Base-by-base conservation (phyloP, 1,284 basidiomycete genomes). In the Volvariella surrecta region DNA sequence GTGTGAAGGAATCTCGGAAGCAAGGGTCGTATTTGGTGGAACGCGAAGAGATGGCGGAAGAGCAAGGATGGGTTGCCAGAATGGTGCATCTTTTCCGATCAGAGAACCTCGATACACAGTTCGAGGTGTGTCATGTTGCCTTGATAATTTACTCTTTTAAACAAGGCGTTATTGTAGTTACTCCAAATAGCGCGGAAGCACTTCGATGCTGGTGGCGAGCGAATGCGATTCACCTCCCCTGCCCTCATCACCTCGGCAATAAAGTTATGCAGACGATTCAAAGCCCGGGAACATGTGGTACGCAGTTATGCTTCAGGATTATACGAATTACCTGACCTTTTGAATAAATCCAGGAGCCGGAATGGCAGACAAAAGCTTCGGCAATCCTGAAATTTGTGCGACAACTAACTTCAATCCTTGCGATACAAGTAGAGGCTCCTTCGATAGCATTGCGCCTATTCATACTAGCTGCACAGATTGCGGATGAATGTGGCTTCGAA, bases 1-100 rank as follows among this genome's bases (percentile, higher is more conserved):
- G 64, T 18, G 52, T 58, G 17, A 73, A 76, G 47, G 80, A 80
- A 34, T 60, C 68, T 28, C 66, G 80, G 42, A 65, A 76, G 53
- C 73, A 76, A 42, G 75, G 71, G 10, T 69, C 77, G 15, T 71
- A 76, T 48, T 64, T 66, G 50, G 64, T 69, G 38, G 90, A 93
- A 55, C 67, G 82, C 41, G 88, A 92, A 56, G 93, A 96, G 58
- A 73, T 91, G 68, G 92, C 92, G 0, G 94, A 96, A 61, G 94
- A 97, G 60, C 93, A 97, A 56, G 94, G 93, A 0, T 97, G 93
- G 93, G 80, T 96, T 11, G 92, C 93, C 17, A 71, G 93, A 49
- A 95, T 97, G 87, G 86, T 97, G 2, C 93, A 97, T 68, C 60
- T 96, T 22, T 94, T 97, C 78, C 71, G 80, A 17, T 76, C 89